phyloP scores from a whole-genome alignment of 2,329 filamentous ascomycete species.

The Diaporthe sp. region DNA sequence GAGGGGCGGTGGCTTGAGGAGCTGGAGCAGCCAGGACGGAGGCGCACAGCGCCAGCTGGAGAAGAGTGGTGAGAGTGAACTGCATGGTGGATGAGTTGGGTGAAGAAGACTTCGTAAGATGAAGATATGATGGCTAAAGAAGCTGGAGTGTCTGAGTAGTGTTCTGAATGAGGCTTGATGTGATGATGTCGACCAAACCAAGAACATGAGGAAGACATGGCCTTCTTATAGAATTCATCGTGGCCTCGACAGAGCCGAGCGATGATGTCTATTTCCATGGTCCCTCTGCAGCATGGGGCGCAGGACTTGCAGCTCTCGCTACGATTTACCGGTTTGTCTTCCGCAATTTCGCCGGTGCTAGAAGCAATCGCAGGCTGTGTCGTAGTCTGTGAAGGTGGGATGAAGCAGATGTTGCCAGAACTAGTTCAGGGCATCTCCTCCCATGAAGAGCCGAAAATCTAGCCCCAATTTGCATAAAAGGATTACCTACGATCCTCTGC shows the following conservation, averaged over 20 bases:
- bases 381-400: conserved; percentile 5
- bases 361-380: background rate
- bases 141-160: background rate
- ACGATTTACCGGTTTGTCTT: background rate
- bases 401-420: conserved; percentile 1
- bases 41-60: conserved; percentile 11
- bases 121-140: background rate
- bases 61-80: background rate
- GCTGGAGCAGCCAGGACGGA: background rate
- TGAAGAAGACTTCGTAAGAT: background rate
- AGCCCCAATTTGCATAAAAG: background rate
- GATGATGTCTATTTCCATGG: background rate
- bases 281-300: background rate
- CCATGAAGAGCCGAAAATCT: background rate
- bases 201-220: background rate
- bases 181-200: background rate
- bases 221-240: background rate
- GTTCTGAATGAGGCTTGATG: background rate
- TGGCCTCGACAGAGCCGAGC: background rate
- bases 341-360: background rate
- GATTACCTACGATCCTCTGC: background rate
- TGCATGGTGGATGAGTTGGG: conserved; percentile 1
- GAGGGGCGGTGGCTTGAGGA: conserved; percentile 7
- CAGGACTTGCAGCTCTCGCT: background rate
- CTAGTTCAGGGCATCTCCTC: background rate